Conservation (phyloP, 2,329 filamentous ascomycete genomes). For the Ophiostoma piceae region DNA sequence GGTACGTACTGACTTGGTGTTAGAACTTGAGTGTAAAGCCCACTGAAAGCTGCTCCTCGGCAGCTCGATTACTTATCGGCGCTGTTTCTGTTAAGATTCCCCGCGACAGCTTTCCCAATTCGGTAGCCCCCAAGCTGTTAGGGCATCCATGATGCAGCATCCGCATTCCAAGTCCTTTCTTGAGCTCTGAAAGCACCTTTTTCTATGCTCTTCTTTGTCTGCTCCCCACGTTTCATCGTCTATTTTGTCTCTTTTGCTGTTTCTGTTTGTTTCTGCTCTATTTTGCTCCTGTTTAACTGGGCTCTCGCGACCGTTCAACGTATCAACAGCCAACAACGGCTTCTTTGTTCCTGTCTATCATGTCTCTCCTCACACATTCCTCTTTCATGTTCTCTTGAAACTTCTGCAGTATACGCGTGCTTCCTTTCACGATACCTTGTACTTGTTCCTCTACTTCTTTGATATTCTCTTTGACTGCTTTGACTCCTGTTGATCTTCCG, state of each 20-base stretch:
- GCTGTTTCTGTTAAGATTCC: not conserved
- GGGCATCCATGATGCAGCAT: not conserved
- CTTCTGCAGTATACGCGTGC: not conserved
- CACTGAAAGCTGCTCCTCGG: not conserved
- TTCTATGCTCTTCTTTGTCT: not conserved
- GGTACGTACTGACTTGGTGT: not conserved
- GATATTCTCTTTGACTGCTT: not conserved
- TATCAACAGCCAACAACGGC: not conserved
- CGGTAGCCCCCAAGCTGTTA: not conserved
- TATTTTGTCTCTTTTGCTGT: too few species aligned
- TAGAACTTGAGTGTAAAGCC: not conserved
- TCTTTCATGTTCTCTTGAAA: not conserved
- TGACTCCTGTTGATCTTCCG: not conserved
- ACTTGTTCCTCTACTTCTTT: not conserved
- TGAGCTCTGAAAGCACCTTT: not conserved
- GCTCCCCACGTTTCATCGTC: not conserved
- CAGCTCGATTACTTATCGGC: not conserved
- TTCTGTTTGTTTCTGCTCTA: not conserved
- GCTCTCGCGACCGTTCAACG: not conserved
- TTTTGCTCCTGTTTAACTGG: not conserved
- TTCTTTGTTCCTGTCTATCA: slow-evolving; percentile 3
- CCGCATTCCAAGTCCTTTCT: not conserved
- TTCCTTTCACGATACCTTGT: not conserved
- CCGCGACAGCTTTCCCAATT: not conserved
- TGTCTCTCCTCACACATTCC: not conserved